Percentiles rank a stretch among this genome's conserved stretches.
phyloP scores from a whole-genome alignment of 805 yeast species.

The Clavispora vitiphila region DNA sequence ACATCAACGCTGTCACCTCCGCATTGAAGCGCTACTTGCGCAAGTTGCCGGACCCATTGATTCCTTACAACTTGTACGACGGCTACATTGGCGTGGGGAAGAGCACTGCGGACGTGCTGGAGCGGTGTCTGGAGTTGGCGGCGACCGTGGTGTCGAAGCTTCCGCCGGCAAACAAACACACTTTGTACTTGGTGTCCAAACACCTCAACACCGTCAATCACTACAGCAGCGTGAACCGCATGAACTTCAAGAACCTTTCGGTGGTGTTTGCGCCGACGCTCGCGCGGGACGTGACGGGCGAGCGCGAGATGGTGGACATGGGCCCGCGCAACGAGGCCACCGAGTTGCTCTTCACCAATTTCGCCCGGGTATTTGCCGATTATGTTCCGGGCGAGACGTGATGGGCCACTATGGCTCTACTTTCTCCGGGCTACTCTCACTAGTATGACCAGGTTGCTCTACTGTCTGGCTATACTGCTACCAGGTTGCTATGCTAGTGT shows the following conservation, averaged over 20 bases:
- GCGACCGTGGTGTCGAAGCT: conserved; percentile 42
- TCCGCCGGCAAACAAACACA: conserved; percentile 63
- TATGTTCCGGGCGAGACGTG: conserved; percentile 2
- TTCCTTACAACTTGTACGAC: conserved; percentile 66
- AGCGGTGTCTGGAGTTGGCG: conserved; percentile 38
- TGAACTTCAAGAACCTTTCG: conserved; percentile 78
- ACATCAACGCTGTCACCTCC: conserved; percentile 81
- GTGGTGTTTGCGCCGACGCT: conserved; percentile 95
- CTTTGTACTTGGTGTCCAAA: conserved; percentile 50
- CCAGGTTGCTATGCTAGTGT: too few relatives aligned
- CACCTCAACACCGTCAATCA: conserved; percentile 63
- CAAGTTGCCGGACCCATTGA: conserved; percentile 78
- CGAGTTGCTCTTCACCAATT: conserved; percentile 60
- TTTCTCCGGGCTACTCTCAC: too few relatives aligned
- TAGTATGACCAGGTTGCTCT: too few relatives aligned
- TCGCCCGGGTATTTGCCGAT: conserved; percentile 31
- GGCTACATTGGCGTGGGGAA: conserved; percentile 50
- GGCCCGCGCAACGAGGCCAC: conserved; percentile 72
- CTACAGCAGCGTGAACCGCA: conserved; percentile 56
- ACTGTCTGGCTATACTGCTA: too few relatives aligned
- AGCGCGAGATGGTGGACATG: conserved; percentile 81
- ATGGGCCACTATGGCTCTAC: too few relatives aligned
- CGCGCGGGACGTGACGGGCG: conserved; percentile 72
- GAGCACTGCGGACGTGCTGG: conserved; percentile 10
- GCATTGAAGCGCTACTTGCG: conserved; percentile 85